phyloP scores from a whole-genome alignment of 140 eudicot genomes.

The Ambrosia hybrid region DNA sequence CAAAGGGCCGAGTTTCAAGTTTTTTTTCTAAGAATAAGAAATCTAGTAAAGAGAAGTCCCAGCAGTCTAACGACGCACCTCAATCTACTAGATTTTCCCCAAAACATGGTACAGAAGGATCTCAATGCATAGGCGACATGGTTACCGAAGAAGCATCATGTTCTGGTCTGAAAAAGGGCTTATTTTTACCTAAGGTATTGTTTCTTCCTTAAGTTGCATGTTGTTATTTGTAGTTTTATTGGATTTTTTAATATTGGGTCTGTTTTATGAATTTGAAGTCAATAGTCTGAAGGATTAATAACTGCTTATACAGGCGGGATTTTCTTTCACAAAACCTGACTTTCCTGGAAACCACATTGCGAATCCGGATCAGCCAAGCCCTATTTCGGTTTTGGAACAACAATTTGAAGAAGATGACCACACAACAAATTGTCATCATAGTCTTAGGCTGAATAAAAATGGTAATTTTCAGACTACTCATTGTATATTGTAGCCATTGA shows the following conservation, averaged over 20 bases:
- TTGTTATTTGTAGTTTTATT: too few relatives aligned
- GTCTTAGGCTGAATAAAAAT: slow-evolving; percentile 34
- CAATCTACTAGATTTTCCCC: slow-evolving; percentile 35
- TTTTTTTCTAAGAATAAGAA: slow-evolving; percentile 75
- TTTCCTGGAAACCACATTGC: slow-evolving; percentile 38
- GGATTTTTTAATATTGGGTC: not conserved
- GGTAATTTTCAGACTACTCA: slow-evolving; percentile 43
- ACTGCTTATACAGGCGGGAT: slow-evolving; percentile 50
- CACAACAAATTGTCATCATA: slow-evolving; percentile 34
- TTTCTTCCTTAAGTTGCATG: not conserved
- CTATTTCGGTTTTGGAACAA: slow-evolving; percentile 80
- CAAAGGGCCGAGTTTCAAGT: slow-evolving; percentile 81
- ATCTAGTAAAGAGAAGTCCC: slow-evolving; percentile 53
- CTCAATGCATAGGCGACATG: slow-evolving; percentile 31
- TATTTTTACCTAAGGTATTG: slow-evolving; percentile 58
- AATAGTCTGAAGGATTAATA: slow-evolving; percentile 1
- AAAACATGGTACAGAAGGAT: slow-evolving; percentile 26
- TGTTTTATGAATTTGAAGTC: not conserved
- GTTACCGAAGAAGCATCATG: slow-evolving; percentile 37
- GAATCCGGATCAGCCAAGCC: slow-evolving; percentile 94
- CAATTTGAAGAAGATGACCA: slow-evolving; percentile 78
- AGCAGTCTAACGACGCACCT: slow-evolving; percentile 41
- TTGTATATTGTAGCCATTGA: too few relatives aligned
- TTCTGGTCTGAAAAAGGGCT: slow-evolving; percentile 33
- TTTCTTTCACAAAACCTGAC: slow-evolving; percentile 34